Evolutionary conservation across 2,329 filamentous ascomycete genomes (phyloP), one percentile per base, ranked within the genome.

Genomic region (Pyrenochaeta sp.): DNA sequence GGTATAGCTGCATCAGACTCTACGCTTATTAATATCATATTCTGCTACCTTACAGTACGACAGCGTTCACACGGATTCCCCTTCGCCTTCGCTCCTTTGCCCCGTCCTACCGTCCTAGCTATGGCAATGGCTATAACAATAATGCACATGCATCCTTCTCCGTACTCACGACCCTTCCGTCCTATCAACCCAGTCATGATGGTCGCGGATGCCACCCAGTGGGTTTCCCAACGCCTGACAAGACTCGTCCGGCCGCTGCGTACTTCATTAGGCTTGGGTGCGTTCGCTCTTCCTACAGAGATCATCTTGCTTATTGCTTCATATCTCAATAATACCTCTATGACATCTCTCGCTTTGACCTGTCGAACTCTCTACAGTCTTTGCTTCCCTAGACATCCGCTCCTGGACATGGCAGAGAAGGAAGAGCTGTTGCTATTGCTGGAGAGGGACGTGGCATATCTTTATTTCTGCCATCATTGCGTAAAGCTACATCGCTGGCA

Each of bases 381-480:
- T 13, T 67, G 40, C 13, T 10, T 12, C 10, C 40, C 40, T 12
- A 32, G n/a, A 43, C 5, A 28, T 8, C 44, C 27, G 28, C 7
- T 30, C 2, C 15, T 46, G 36, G 37, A 15, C 12, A 27, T 34
- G 19, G 27, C 47, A 45, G 58, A 64, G 32, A 65, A 53, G 46
- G 32, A 64, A 60, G 39, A 57, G 48, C 52, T 69, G 24, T 54
- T 68, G 19, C 58, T 62, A 10, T 54, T 57, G 45, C 59, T 68
- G 1, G 64, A 70, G 43, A 61, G 54, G 34, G 59, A 67, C 37
- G 45, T 56, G 1, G 24, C 56, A 10, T 36, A n/a, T 22, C 37
- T 61, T 2, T 66, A 68, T 50, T 67, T 56, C 55, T 69, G 68
- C 44, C 54, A 61, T 53, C 40, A 51, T 36, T 71, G 66, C 48